Base-by-base conservation (phyloP, 2,329 filamentous ascomycete species). In the Penicillium palitans region DNA sequence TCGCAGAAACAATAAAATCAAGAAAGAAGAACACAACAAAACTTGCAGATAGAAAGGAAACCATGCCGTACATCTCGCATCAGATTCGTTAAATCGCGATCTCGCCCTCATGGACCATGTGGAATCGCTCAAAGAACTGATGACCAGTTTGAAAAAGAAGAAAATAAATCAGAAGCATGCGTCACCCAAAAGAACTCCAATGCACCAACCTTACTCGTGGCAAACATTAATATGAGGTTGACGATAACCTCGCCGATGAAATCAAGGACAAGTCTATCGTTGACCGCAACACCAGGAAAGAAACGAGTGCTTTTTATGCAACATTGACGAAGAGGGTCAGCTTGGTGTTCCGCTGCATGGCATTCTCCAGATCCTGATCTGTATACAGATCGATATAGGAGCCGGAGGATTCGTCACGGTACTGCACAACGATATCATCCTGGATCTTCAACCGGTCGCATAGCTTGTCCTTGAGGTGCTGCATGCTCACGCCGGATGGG, bases 291-390 rank as follows among this genome's bases (percentile, higher is more conserved):
- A 52, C 42, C 25, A 35, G 27, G 31, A 61, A 61, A 55, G 40
- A 41, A 60, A 51, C 7, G n/a, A 58, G 51, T 53, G 52, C 24
- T 49, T 55, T 47, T 70, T 62, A 77, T 41, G 67, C 70, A 55
- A 76, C 66, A 44, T 70, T 72, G 64, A 90, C 88, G 65, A 87
- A 90, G 27, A 97, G 80, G 54, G 93, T 86, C 62, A 98, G 80
- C 79, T 97, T 97, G 65, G 92, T 88, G 75, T 96, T 96, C 67
- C 91, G 82, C 67, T 90, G 84, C 62, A 97, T 80, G 3, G 93
- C 93, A 64, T 85, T 83, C 63, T 92, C 88, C 52, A 98, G 79
- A 72, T 97, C 92, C 61, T 89, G 84, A 71, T 97, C 87, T 74
- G 86, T 92, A 70, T 90, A 80, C 63, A 98, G 80, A 39, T 86